Base-by-base conservation (phyloP, 2,329 filamentous ascomycete species). In the Claviceps spartinae region DNA sequence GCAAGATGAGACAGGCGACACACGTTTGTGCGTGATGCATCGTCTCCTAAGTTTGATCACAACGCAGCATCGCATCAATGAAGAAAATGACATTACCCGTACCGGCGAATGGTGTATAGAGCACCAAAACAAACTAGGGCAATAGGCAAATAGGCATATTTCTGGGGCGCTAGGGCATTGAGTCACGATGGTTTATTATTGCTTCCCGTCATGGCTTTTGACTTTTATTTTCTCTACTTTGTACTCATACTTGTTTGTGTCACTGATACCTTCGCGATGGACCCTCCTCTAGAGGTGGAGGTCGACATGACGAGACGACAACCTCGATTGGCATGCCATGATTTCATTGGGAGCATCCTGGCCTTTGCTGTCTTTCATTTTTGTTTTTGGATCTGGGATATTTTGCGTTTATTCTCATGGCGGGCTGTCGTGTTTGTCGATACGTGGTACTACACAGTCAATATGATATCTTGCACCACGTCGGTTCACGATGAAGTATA, bases 21-120 rank as follows among this genome's bases (percentile, higher is more conserved):
- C 9, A 34, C 9, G 9, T 34, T 34, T 34, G 30, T 11, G 30
- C 30, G 30, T 34, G 30, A 34, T 4, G 30, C 9, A 34, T 34
- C 30, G 30, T 59, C 58, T 57, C 61, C 54, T 61, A 57, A 11
- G 24, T 50, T 61, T 60, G 57, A 34, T 34, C 30, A 62, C 58
- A 58, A 66, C 59, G 61, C 60, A 63, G 60, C 63, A 64, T 65
- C 58, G 56, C 60, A 61, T 58, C 56, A 57, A 64, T 60, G 59
- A 65, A 64, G 57, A 55, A 62, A 62, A 62, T 57, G 56, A 61
- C 58, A 61, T 58, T 58, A 62, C 61, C 59, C 63, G 61, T 60
- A 66, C 58, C 61, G 66, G 66, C 66, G 66, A 67, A 68, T 63
- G 66, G 66, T 65, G 66, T 63, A 67, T 60, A 52, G 59, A 60